Percentiles rank a stretch among this genome's conserved stretches.
phyloP scores from a whole-genome alignment of 345 rosid genomes.

The Gossypium ekmanianum region DNA sequence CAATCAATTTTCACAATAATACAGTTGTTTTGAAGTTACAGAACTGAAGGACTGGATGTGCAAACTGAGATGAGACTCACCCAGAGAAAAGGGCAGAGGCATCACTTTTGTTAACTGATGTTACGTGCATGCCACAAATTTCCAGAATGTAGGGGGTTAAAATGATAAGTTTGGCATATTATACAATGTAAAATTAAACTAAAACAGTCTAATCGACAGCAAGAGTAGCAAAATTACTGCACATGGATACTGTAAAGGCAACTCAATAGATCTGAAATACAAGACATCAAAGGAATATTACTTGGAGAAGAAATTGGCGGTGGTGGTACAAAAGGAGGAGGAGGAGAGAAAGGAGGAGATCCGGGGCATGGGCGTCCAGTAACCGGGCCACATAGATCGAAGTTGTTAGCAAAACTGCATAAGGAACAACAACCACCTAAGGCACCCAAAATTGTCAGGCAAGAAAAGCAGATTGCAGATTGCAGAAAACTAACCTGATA shows the following conservation, averaged over 20 bases:
- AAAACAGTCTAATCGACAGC: neutral
- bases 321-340: slow-evolving; percentile 93
- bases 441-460: neutral
- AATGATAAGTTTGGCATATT: slow-evolving; percentile 2
- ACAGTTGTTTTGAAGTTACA: slow-evolving; percentile 2
- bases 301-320: slow-evolving; percentile 71
- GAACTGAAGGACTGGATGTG: neutral
- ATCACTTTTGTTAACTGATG: neutral
- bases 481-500: slow-evolving; percentile 59
- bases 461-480: slow-evolving; percentile 5
- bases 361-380: slow-evolving; percentile 96
- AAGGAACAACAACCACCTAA: slow-evolving; percentile 14
- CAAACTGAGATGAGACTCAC: neutral
- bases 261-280: neutral
- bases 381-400: slow-evolving; percentile 92
- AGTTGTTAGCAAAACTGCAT: slow-evolving; percentile 94
- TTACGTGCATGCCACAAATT: neutral
- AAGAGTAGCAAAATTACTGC: neutral
- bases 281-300: slow-evolving; percentile 22
- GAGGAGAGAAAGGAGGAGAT: slow-evolving; percentile 99
- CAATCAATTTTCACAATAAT: neutral
- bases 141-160: neutral
- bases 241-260: neutral
- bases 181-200: neutral
- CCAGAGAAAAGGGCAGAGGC: neutral